phyloP scores from a whole-genome alignment of 169 alveolate genomes.

The Hepatocystis sp. region DNA sequence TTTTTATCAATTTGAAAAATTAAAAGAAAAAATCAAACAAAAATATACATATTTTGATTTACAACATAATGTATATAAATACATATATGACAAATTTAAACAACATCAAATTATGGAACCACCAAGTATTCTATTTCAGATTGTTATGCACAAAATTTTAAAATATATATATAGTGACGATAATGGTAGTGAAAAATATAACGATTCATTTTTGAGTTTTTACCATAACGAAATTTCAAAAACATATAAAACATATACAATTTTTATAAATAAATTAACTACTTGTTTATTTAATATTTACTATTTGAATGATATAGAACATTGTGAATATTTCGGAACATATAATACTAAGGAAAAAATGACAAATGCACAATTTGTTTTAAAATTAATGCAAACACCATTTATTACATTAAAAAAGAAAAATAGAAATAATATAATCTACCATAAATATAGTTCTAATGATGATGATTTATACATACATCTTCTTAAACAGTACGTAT shows the following conservation, averaged over 20 bases:
- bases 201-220: no score
- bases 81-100: slow-evolving; percentile 20
- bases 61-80: slow-evolving; percentile 16
- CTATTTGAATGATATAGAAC: slow-evolving; percentile 6
- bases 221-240: no score
- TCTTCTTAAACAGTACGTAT: slow-evolving; percentile 26
- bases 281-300: slow-evolving; percentile 33
- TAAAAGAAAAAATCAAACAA: background rate
- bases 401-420: background rate
- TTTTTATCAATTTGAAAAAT: slow-evolving; percentile 7
- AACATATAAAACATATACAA: slow-evolving; percentile 3
- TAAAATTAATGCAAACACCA: slow-evolving; percentile 30
- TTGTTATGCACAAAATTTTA: slow-evolving; percentile 3
- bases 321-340: slow-evolving; percentile 14
- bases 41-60: background rate
- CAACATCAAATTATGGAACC: slow-evolving; percentile 16
- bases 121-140: slow-evolving; percentile 5
- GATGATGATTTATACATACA: slow-evolving; percentile 5
- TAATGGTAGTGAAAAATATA: no score
- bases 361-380: slow-evolving; percentile 8
- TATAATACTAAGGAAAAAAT: slow-evolving; percentile 12
- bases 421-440: background rate
- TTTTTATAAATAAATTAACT: slow-evolving; percentile 2
- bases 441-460: slow-evolving; percentile 2
- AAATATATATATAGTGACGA: no score